Conservation (phyloP, 2,329 filamentous ascomycete genomes). For the Fusarium nygamai region DNA sequence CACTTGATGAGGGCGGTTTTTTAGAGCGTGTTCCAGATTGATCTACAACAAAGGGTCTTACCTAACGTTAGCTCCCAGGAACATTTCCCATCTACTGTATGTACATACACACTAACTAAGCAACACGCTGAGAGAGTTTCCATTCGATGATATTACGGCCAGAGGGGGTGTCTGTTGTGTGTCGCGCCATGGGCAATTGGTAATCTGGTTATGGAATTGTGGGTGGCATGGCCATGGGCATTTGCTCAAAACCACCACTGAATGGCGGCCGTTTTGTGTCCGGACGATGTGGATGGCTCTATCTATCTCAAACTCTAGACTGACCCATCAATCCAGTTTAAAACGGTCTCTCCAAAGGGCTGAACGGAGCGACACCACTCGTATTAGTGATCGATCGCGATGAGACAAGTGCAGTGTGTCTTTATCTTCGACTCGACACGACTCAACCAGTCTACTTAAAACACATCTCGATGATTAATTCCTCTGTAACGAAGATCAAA, state of each 20-base stretch:
- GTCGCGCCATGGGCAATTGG: background rate
- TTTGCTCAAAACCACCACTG: background rate
- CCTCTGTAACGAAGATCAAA: constrained; percentile 30
- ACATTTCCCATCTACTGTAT: background rate
- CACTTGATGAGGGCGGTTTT: constrained; percentile 20
- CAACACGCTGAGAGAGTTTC: background rate
- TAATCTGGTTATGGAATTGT: constrained; percentile 2
- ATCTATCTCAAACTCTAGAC: background rate
- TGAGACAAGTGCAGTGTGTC: background rate
- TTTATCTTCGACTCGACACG: background rate
- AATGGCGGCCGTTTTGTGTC: constrained; percentile 27
- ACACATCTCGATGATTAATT: constrained; percentile 18
- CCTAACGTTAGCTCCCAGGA: background rate
- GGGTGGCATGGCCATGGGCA: constrained; percentile 1
- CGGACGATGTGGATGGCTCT: background rate
- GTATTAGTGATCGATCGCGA: constrained; percentile 21
- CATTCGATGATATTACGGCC: background rate
- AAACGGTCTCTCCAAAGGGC: constrained; percentile 29
- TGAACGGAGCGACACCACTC: constrained; percentile 19
- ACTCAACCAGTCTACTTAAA: background rate
- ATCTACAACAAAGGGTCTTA: constrained; percentile 18
- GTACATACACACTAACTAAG: background rate
- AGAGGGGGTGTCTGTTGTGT: background rate
- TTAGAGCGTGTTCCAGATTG: constrained; percentile 26
- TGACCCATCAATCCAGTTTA: constrained; percentile 25